These are phyloP conservation scores for Sporisorium sorghi DNA, from an alignment of 1,284 basidiomycete species.

Conservation along the genomic window DNA sequence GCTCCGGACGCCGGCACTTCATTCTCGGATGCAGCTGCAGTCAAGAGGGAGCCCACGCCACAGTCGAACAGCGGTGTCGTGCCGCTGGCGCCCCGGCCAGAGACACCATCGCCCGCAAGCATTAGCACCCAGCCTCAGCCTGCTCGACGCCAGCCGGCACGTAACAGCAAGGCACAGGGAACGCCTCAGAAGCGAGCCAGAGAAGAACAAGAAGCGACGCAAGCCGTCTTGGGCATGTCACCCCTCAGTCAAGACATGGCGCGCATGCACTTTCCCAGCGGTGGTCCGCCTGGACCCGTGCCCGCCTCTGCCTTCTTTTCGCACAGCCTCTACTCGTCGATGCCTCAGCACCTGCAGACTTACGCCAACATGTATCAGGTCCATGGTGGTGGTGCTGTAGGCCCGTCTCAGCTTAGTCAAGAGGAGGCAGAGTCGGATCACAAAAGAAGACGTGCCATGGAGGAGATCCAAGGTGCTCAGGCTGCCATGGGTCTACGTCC, in stretches of 20 bases:
- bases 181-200: constrained; percentile 34
- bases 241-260: constrained; percentile 44
- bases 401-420: background rate
- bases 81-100: constrained; percentile 8
- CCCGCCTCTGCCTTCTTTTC: constrained; percentile 18
- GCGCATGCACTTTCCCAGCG: constrained; percentile 36
- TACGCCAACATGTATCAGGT: constrained; percentile 10
- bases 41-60: constrained; percentile 4
- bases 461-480: constrained; percentile 9
- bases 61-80: constrained; percentile 1
- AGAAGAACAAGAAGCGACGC: constrained; percentile 18
- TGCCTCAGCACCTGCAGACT: constrained; percentile 5
- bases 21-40: background rate
- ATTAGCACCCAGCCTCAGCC: background rate
- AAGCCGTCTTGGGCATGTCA: constrained; percentile 27
- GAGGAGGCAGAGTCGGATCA: constrained; percentile 23
- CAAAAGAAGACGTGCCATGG: constrained; percentile 31
- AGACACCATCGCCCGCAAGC: background rate
- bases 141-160: constrained; percentile 20
- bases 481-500: constrained; percentile 25
- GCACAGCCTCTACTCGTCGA: no score
- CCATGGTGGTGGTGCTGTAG: constrained; percentile 1
- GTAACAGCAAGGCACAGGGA: constrained; percentile 18
- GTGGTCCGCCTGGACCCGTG: constrained; percentile 4
- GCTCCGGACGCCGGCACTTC: constrained; percentile 2